phyloP scores from a whole-genome alignment of 305 asterid genomes.

The Fraxinus floribunda region DNA sequence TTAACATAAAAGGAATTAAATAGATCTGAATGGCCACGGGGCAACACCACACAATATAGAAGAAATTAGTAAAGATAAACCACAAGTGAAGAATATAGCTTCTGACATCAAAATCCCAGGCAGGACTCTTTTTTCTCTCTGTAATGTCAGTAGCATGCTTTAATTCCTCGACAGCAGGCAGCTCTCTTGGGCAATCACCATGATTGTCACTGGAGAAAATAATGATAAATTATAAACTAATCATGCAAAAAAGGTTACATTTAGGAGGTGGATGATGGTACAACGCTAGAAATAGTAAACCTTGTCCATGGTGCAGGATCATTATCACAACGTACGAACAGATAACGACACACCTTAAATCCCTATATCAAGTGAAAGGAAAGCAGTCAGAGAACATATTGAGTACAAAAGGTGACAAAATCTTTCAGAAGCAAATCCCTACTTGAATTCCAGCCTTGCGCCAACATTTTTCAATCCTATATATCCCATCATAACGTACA shows the following conservation, averaged over 20 bases:
- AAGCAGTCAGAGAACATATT: constrained; percentile 23
- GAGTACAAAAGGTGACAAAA: constrained; percentile 6
- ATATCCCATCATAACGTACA: constrained; percentile 85
- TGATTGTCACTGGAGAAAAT: constrained; percentile 53
- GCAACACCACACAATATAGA: not conserved
- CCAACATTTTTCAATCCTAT: constrained; percentile 92
- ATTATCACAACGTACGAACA: constrained; percentile 89
- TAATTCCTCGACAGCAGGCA: constrained; percentile 62
- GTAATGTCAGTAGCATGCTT: constrained; percentile 57
- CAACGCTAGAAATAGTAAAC: constrained; percentile 32
- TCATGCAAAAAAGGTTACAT: constrained; percentile 3
- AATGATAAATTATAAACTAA: constrained; percentile 15
- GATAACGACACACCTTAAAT: constrained; percentile 71
- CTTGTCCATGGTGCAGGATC: constrained; percentile 97
- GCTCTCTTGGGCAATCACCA: constrained; percentile 76
- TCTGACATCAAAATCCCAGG: constrained; percentile 89
- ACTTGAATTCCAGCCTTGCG: constrained; percentile 73
- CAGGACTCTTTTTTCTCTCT: constrained; percentile 60
- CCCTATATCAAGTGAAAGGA: constrained; percentile 48
- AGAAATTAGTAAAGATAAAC: constrained; percentile 8
- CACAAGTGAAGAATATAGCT: constrained; percentile 15
- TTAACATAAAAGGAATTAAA: not conserved
- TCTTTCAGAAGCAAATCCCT: not conserved
- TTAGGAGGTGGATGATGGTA: constrained; percentile 8
- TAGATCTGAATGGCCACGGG: not conserved